Conservation (phyloP, 2,329 filamentous ascomycete genomes). For the Akanthomyces uredinophilus region DNA sequence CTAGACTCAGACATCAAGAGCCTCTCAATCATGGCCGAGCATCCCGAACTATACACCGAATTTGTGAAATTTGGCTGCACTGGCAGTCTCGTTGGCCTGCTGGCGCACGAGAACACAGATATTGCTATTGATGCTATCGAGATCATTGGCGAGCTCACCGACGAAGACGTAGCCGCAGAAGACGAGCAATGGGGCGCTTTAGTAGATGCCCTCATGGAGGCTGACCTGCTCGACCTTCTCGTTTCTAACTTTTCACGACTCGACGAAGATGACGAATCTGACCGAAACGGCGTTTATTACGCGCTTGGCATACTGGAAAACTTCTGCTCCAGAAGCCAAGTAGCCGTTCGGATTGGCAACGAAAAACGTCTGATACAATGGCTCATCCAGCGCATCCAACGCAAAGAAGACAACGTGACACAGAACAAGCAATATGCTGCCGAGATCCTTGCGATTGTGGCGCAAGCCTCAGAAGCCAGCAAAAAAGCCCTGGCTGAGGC, state of each 20-base stretch:
- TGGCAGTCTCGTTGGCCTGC: conserved; percentile 68
- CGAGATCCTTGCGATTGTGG: conserved; percentile 83
- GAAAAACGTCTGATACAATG: conserved; percentile 65
- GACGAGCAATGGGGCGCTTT: conserved; percentile 76
- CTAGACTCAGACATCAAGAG: conserved; percentile 83
- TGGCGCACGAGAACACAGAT: conserved; percentile 95
- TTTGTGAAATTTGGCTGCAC: conserved; percentile 72
- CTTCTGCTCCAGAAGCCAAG: conserved; percentile 63
- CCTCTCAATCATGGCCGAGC: conserved; percentile 80
- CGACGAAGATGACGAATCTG: conserved; percentile 66
- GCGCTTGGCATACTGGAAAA: conserved; percentile 80
- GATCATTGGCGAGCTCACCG: conserved; percentile 83
- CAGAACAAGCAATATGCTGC: conserved; percentile 97
- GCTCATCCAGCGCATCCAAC: conserved; percentile 70
- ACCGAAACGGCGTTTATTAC: conserved; percentile 82
- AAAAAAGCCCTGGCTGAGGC: conserved; percentile 56
- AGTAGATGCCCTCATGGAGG: conserved; percentile 60
- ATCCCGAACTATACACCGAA: conserved; percentile 75
- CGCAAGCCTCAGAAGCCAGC: conserved; percentile 68
- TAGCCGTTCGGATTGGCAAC: conserved; percentile 67
- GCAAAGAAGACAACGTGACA: conserved; percentile 60
- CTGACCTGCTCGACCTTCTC: conserved; percentile 68
- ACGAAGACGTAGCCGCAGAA: conserved; percentile 82
- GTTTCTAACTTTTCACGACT: conserved; percentile 74
- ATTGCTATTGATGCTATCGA: conserved; percentile 90